Conservation (phyloP, 1,284 basidiomycete genomes). For the Leccinum colubrinum region DNA sequence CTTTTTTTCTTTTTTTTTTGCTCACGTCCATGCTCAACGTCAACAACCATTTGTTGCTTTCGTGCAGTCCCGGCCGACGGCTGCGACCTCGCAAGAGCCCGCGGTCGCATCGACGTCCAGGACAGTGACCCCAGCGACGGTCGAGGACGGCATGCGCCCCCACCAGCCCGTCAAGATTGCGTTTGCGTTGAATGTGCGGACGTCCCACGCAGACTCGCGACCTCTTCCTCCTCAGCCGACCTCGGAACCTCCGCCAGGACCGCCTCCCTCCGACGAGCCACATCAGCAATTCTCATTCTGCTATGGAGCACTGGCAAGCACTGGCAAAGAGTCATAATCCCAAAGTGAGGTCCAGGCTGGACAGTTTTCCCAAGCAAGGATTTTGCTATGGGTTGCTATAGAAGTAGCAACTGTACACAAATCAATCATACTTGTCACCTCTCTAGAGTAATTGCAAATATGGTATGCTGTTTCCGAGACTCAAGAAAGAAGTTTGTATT, state of each 20-base stretch:
- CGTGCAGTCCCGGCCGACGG: slow-evolving; percentile 13
- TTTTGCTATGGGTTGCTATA: no score
- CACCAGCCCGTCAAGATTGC: slow-evolving; percentile 33
- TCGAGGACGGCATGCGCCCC: slow-evolving; percentile 27
- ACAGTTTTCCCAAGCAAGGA: no score
- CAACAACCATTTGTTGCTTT: slow-evolving; percentile 1
- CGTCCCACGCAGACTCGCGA: slow-evolving; percentile 27
- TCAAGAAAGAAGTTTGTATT: no score
- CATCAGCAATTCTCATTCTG: neutral
- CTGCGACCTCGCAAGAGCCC: slow-evolving; percentile 14
- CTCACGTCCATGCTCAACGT: neutral
- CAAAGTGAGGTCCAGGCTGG: no score
- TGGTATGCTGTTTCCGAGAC: no score
- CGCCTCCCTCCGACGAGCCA: slow-evolving; percentile 22
- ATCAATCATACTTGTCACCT: no score
- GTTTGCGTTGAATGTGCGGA: slow-evolving; percentile 29
- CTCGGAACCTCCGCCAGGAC: slow-evolving; percentile 28
- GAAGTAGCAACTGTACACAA: no score
- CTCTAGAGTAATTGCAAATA: no score
- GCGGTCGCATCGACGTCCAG: slow-evolving; percentile 8
- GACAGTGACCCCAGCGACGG: slow-evolving; percentile 15
- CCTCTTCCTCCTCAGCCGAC: slow-evolving; percentile 28
- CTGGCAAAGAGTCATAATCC: no score
- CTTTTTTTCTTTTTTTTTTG: neutral
- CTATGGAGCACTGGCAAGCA: no score